phyloP scores from a whole-genome alignment of 2,329 filamentous ascomycete genomes.

The Aspergillus sclerotialis region DNA sequence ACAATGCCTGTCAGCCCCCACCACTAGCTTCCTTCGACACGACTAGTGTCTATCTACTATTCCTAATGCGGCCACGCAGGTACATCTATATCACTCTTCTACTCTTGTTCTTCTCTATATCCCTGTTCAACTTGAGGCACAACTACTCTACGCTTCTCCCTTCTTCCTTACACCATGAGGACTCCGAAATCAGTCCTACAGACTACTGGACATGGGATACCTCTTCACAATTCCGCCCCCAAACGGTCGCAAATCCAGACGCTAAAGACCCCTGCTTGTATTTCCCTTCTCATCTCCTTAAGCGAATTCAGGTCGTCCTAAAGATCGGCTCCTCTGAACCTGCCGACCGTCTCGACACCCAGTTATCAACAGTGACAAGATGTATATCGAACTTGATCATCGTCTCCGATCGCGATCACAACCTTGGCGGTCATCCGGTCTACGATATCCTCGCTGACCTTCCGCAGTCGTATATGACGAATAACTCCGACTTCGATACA shows the following conservation, averaged over 20 bases:
- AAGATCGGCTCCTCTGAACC: slow-evolving; percentile 44
- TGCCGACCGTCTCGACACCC: slow-evolving; percentile 36
- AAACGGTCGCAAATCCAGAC: background rate
- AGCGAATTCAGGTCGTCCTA: slow-evolving; percentile 40
- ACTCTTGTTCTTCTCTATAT: too few relatives aligned
- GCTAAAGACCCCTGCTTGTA: slow-evolving; percentile 10
- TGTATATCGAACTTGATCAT: slow-evolving; percentile 44
- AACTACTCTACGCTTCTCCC: background rate
- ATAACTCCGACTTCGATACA: slow-evolving; percentile 30
- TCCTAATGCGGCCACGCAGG: too few relatives aligned
- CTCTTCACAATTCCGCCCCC: slow-evolving; percentile 8
- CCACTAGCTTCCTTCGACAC: too few relatives aligned
- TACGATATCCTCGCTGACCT: slow-evolving; percentile 43
- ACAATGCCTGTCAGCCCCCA: too few relatives aligned
- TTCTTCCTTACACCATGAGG: background rate
- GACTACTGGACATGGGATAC: slow-evolving; percentile 19
- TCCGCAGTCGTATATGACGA: slow-evolving; percentile 32
- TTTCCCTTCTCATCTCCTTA: slow-evolving; percentile 32
- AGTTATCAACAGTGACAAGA: slow-evolving; percentile 47
- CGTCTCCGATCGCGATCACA: slow-evolving; percentile 46
- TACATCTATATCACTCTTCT: too few relatives aligned
- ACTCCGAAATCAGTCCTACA: background rate
- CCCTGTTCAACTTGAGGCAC: background rate
- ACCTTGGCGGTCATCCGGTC: slow-evolving; percentile 35
- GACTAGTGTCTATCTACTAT: too few relatives aligned